Conservation (phyloP, 2,329 filamentous ascomycete species). For the Diaporthe ilicicola region DNA sequence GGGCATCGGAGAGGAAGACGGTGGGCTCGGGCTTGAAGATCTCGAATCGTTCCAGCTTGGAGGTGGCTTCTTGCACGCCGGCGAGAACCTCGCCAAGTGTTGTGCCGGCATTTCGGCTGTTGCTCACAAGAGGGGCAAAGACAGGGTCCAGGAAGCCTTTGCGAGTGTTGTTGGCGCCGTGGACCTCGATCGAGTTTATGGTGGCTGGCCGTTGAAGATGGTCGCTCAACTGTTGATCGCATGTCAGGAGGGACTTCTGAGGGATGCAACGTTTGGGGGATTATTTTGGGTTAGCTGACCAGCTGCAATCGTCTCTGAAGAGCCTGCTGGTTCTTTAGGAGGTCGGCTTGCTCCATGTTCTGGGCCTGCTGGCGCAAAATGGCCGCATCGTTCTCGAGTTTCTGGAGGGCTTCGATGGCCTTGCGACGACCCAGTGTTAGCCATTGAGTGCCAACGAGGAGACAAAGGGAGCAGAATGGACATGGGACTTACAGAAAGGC, state of each 20-base stretch:
- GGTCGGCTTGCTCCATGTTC: conserved; percentile 36
- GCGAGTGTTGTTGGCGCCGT: conserved; percentile 86
- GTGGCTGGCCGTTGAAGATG: conserved; percentile 90
- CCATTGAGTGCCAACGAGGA: conserved; percentile 29
- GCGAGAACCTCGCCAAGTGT: conserved; percentile 82
- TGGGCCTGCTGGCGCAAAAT: conserved; percentile 50
- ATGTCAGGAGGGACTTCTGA: conserved; percentile 21
- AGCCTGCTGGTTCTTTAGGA: conserved; percentile 47
- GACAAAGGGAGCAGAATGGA: conserved; percentile 37
- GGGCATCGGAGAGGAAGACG: conserved; percentile 82
- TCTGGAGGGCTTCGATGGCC: conserved; percentile 48
- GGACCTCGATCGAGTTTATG: conserved; percentile 83
- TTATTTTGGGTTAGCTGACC: conserved; percentile 33
- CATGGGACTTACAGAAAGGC: conserved; percentile 41
- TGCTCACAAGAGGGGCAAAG: conserved; percentile 79
- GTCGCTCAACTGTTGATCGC: conserved; percentile 68
- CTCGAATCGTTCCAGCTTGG: conserved; percentile 82
- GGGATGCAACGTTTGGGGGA: background rate
- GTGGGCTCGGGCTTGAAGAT: conserved; percentile 87
- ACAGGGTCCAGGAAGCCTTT: conserved; percentile 83
- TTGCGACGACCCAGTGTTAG: conserved; percentile 34
- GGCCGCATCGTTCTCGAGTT: conserved; percentile 50
- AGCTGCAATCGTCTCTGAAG: conserved; percentile 50
- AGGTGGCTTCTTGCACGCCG: conserved; percentile 74
- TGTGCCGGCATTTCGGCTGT: conserved; percentile 71